Evolutionary conservation across 768 basidiomycete genomes (phyloP).

Genomic region (Fomitopsis serialis): DNA sequence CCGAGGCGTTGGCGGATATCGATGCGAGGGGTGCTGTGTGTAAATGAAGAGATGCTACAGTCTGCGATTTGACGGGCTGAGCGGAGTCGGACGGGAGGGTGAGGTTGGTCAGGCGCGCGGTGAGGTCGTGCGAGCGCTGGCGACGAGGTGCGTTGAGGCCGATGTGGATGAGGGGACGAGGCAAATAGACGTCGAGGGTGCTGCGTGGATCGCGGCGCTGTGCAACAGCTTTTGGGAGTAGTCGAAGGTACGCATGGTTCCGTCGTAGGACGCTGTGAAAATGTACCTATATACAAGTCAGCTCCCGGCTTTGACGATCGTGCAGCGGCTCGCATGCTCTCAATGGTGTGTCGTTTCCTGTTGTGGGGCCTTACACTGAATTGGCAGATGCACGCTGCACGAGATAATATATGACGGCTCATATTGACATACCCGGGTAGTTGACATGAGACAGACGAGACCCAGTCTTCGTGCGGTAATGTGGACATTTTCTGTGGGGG

Average conservation of each 20-base stretch:
- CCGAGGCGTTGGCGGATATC: conserved; percentile 47
- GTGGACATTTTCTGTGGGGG: conserved; percentile 79
- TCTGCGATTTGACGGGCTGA: conserved; percentile 4
- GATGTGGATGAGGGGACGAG: conserved; percentile 36
- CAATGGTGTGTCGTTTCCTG: too few relatives aligned
- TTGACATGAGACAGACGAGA: conserved; percentile 70
- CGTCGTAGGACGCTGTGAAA: conserved; percentile 79
- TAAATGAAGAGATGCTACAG: conserved; percentile 69
- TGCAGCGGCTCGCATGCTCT: background rate
- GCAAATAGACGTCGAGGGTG: conserved; percentile 64
- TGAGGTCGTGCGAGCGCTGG: conserved; percentile 79
- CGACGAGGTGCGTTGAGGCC: conserved; percentile 38
- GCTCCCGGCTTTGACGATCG: background rate
- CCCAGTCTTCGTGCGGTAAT: conserved; percentile 91
- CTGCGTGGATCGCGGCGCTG: conserved; percentile 47
- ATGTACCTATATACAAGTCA: conserved; percentile 43
- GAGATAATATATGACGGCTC: too few relatives aligned
- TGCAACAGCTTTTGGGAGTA: conserved; percentile 54
- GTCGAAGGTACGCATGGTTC: conserved; percentile 67
- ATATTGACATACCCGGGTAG: conserved; percentile 39
- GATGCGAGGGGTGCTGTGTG: conserved; percentile 81
- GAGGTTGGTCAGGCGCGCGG: conserved; percentile 48
- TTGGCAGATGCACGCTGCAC: too few relatives aligned
- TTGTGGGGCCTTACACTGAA: too few relatives aligned
- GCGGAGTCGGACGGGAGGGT: conserved; percentile 13